Base-by-base conservation (phyloP, 1,284 basidiomycete genomes). In the Bondarzewia mesenterica region DNA sequence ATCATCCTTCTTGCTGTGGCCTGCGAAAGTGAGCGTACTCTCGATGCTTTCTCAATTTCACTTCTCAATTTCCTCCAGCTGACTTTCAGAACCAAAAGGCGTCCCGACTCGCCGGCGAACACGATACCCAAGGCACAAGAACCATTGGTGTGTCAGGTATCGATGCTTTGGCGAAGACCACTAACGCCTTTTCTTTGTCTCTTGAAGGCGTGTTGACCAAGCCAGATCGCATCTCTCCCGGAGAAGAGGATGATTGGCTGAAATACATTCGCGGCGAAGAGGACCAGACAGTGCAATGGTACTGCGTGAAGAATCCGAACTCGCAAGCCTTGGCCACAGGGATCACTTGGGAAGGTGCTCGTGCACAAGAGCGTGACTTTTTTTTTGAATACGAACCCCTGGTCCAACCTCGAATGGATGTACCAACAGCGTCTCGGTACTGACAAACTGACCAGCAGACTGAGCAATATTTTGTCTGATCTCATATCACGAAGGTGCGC, bases 71-170 rank as follows among this genome's bases (percentile, higher is more conserved):
- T 26, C 26, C 51, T 35, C 26, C 27, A 88, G 85, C 80, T 51
- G 86, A 89, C 48, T 82, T 82, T n/a, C 80, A 87, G 52, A 88
- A 85, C 40, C 85, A 89, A 60, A 78, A 76, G 0, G 84, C 82
- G 0, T 74, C 80, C 45, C 63, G 71, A 18, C 64, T 88, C 0
- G 77, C 82, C 0, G 78, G 76, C 47, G 49, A 68, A 3, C 62
- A 74, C 40, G 85, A 88, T 56, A 75, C 75, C 0, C 62, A 74
- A 0, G 83, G 85, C 0, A 70, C 71, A 47, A 70, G 85, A 2
- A 89, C 85, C 0, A 81, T 89, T 22, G 85, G 87, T 84, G 50
- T 32, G 73, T 59, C 26, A n/a, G 2, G 44, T 29, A 7, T 16
- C 23, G 29, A 32, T 32, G 5, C 29, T 45, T 14, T 1, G 15